These are phyloP conservation scores for Rhizopogon parksii DNA, from an alignment of 1,284 basidiomycete species.

Conservation along the genomic window DNA sequence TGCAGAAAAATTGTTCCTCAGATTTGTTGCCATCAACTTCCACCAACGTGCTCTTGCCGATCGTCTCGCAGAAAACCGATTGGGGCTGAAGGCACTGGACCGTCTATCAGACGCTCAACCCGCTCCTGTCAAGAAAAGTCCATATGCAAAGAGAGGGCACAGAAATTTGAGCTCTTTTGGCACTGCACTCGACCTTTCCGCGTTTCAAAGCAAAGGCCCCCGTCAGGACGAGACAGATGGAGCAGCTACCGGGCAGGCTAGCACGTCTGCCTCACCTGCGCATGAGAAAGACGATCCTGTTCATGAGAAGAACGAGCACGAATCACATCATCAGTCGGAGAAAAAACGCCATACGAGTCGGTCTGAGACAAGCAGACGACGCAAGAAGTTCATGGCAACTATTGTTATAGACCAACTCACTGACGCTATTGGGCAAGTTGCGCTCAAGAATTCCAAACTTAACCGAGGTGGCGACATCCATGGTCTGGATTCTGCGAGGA, in stretches of 20 bases:
- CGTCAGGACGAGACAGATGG: slow-evolving; percentile 24
- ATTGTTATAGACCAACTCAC: slow-evolving; percentile 69
- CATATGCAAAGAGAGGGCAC: slow-evolving; percentile 32
- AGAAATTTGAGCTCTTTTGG: slow-evolving; percentile 26
- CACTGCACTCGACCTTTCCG: slow-evolving; percentile 26
- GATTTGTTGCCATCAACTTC: slow-evolving; percentile 73
- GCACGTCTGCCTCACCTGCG: not conserved
- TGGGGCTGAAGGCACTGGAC: slow-evolving; percentile 64
- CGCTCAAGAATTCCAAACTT: slow-evolving; percentile 59
- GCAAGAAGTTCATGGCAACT: slow-evolving; percentile 48
- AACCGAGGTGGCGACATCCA: slow-evolving; percentile 49
- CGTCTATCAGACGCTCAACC: slow-evolving; percentile 59
- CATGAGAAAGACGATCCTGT: not conserved
- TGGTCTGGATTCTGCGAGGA: slow-evolving; percentile 62
- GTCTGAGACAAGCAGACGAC: slow-evolving; percentile 36
- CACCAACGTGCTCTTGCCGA: slow-evolving; percentile 70
- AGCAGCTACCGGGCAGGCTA: slow-evolving; percentile 9
- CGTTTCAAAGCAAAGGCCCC: slow-evolving; percentile 11
- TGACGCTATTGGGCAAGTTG: slow-evolving; percentile 63
- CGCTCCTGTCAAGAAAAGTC: slow-evolving; percentile 25
- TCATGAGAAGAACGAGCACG: slow-evolving; percentile 11
- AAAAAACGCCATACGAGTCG: slow-evolving; percentile 18
- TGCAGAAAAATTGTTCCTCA: slow-evolving; percentile 64
- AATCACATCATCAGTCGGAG: slow-evolving; percentile 15
- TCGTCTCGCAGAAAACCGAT: slow-evolving; percentile 59